These are phyloP conservation scores for Aphanomyces cochlioides DNA, from an alignment of 352 stramenopile species.

Conservation along the genomic window DNA sequence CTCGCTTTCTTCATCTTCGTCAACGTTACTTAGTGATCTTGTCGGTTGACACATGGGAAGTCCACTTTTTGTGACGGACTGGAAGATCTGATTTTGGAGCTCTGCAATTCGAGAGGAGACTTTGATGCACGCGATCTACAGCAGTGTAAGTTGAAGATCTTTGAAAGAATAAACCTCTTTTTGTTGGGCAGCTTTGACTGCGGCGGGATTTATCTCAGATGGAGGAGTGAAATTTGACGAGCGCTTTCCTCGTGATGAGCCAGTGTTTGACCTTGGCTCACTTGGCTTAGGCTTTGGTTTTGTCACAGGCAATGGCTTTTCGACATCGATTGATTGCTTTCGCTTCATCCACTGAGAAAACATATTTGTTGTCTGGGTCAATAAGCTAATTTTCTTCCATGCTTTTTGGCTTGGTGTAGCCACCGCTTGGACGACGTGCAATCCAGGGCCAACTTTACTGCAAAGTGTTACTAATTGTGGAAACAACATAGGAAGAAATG, in stretches of 20 bases:
- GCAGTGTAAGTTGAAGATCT: neutral
- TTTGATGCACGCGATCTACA: slow-evolving; percentile 29
- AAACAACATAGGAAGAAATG: slow-evolving; percentile 76
- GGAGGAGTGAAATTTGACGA: slow-evolving; percentile 12
- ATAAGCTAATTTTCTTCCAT: neutral
- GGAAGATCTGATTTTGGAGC: slow-evolving; percentile 28
- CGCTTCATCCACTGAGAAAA: slow-evolving; percentile 13
- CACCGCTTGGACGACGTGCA: slow-evolving; percentile 36
- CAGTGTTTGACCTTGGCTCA: neutral
- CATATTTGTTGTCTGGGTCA: slow-evolving; percentile 6
- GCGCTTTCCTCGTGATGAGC: neutral
- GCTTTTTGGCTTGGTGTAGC: slow-evolving; percentile 1
- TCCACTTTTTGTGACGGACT: neutral
- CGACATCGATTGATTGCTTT: neutral
- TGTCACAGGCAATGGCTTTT: neutral
- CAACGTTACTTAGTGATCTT: neutral
- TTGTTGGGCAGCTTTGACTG: slow-evolving; percentile 19
- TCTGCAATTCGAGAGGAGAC: slow-evolving; percentile 26
- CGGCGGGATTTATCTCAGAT: slow-evolving; percentile 21
- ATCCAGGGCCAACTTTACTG: slow-evolving; percentile 47
- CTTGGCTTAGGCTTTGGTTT: neutral
- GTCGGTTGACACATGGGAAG: slow-evolving; percentile 24
- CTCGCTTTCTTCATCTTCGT: neutral
- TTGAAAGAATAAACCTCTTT: slow-evolving; percentile 7
- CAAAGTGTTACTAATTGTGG: slow-evolving; percentile 67